Evolutionary conservation across 257 asterid species (phyloP).

Genomic region (Schizonepeta tenuifolia): DNA sequence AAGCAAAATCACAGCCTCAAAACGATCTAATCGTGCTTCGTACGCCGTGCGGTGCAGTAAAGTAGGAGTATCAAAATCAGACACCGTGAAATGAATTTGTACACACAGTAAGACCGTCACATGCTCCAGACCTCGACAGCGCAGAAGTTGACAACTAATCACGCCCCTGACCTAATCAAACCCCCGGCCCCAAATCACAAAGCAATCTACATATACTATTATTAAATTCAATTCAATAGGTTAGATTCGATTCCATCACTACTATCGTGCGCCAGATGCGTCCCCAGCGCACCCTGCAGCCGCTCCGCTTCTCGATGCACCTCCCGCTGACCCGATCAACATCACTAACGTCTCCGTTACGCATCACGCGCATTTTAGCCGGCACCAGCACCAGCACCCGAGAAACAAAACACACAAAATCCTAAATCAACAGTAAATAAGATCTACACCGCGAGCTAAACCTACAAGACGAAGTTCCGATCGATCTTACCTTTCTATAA

Average conservation of each 20-base stretch:
- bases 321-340: conserved; percentile 37
- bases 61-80: conserved; percentile 10
- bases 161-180: conserved; percentile 22
- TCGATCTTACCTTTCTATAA: conserved; percentile 67
- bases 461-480: background rate
- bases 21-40: conserved; percentile 45
- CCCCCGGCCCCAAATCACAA: conserved; percentile 18
- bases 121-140: conserved; percentile 47
- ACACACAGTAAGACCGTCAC: conserved; percentile 43
- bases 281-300: conserved; percentile 43
- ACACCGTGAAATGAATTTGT: conserved; percentile 23
- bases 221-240: conserved; percentile 22
- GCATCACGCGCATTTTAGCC: conserved; percentile 47
- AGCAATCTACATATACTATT: background rate
- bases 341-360: conserved; percentile 34
- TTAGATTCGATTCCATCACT: conserved; percentile 37
- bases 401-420: background rate
- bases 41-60: conserved; percentile 32
- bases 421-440: conserved; percentile 22
- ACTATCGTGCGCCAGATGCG: conserved; percentile 51
- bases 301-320: conserved; percentile 5
- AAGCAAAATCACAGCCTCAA: conserved; percentile 40
- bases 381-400: conserved; percentile 11
- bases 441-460: conserved; percentile 33
- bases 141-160: conserved; percentile 42